Percentiles rank a stretch among this genome's conserved stretches.
phyloP scores from a whole-genome alignment of 2,329 filamentous ascomycete species.

The Hypoxylon sp. region DNA sequence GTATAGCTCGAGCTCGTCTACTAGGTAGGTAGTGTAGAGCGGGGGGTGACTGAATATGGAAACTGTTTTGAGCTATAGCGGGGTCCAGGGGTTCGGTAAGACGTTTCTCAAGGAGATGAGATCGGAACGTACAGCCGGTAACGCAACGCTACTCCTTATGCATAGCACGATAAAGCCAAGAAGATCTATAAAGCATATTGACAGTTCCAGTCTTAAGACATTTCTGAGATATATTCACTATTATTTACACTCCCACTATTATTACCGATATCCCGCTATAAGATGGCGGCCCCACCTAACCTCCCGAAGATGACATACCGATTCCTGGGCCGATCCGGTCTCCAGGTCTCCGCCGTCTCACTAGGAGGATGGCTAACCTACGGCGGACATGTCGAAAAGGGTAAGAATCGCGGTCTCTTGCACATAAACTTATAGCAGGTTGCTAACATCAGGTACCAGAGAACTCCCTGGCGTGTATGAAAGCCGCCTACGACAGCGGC shows the following conservation, averaged over 20 bases:
- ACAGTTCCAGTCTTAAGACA: neutral
- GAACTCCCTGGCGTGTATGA: constrained; percentile 70
- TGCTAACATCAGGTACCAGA: constrained; percentile 54
- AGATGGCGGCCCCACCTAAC: constrained; percentile 36
- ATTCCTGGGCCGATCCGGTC: constrained; percentile 75
- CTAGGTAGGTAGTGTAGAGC: neutral
- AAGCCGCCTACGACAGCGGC: constrained; percentile 69
- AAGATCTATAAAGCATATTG: neutral
- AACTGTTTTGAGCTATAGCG: neutral
- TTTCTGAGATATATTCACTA: neutral
- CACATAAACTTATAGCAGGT: neutral
- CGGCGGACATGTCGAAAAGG: constrained; percentile 76
- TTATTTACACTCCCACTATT: neutral
- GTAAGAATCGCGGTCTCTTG: constrained; percentile 54
- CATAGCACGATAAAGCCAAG: neutral
- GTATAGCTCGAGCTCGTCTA: neutral
- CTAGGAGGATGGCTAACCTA: constrained; percentile 81
- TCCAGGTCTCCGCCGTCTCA: constrained; percentile 79
- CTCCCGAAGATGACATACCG: constrained; percentile 74
- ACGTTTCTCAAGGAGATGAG: neutral
- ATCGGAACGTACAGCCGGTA: neutral
- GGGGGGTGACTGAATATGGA: neutral
- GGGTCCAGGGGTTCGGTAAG: neutral
- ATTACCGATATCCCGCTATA: constrained; percentile 1
- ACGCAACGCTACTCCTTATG: neutral